Base-by-base conservation (phyloP, 2,329 filamentous ascomycete genomes). In the Sclerotinia trifoliorum region DNA sequence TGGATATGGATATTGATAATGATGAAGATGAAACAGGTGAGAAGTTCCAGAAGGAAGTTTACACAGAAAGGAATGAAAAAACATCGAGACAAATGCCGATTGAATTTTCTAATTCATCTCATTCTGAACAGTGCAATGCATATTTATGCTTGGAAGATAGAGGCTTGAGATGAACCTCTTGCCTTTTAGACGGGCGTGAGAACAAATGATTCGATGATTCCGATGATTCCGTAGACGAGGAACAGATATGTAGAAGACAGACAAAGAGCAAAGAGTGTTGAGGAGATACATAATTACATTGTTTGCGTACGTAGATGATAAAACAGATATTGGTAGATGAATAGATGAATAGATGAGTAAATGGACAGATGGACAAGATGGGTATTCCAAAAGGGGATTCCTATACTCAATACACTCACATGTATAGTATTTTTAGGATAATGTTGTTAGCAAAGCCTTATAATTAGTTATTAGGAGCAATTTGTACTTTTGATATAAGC, bases 1-100 rank as follows among this genome's bases (percentile, higher is more conserved):
- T 61, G 58, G 58, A 61, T 35, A 13, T 35, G 44, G 26, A 61
- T 61, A 61, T 61, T 61, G 58, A 61, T 19, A 21, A 61, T 61
- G 58, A 49, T 51, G 46, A 26, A 51, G 49, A 39, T 49, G 58
- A 62, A 62, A 49, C 44, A 15, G 44, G 17, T 17, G 26, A 35
- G 58, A n/a, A 24, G 26, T 48, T 49, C 58, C 48, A 48, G 57
- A 61, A 35, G 44, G 58, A 32, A 24, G 19, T 49, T 35, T 21
- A 24, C 3, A 49, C 10, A 19, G 44, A 3, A 21, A 46, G 6
- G 35, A 39, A 4, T 6, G 35, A 11, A 21, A 21, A 21, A 2
- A 26, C 1, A 7, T 32, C 13, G 35, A 17, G 39, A 42, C 21
- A n/a, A 35, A 55, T 17, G 26, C 26, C 8, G 52, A 55, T n/a